Evolutionary conservation across 192 early-diverging fungal species (phyloP).

Genomic region (Dissophora ornata): DNA sequence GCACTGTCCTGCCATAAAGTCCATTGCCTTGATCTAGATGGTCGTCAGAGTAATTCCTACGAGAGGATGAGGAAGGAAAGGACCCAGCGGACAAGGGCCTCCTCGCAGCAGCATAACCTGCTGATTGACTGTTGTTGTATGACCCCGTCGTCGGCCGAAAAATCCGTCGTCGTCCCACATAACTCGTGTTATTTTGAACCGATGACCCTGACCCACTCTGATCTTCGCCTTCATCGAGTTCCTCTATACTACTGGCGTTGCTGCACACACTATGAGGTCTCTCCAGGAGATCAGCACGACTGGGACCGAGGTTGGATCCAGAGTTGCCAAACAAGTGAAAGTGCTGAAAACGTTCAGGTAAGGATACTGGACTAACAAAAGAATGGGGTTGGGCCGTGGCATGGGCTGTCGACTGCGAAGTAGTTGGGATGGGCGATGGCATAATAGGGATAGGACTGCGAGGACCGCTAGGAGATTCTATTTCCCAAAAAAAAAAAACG

Average conservation of each 20-base stretch:
- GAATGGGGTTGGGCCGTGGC: slow-evolving; percentile 32
- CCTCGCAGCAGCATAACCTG: slow-evolving; percentile 1
- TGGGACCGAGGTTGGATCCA: slow-evolving; percentile 5
- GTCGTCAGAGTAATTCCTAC: slow-evolving; percentile 29
- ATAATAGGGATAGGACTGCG: slow-evolving; percentile 47
- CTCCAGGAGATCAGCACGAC: slow-evolving; percentile 20
- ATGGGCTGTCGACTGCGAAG: slow-evolving; percentile 36
- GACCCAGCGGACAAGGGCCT: slow-evolving; percentile 23
- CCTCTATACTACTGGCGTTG: slow-evolving; percentile 46
- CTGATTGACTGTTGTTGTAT: slow-evolving; percentile 14
- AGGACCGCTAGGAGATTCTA: slow-evolving; percentile 29
- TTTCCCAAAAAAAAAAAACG: neutral
- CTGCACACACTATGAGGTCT: slow-evolving; percentile 45
- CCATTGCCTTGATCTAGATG: slow-evolving; percentile 23
- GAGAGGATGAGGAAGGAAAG: slow-evolving; percentile 2
- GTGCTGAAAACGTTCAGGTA: slow-evolving; percentile 51
- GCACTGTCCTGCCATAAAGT: slow-evolving; percentile 3
- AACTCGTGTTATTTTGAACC: slow-evolving; percentile 17
- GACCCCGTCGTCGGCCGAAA: slow-evolving; percentile 7
- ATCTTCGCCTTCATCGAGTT: slow-evolving; percentile 37
- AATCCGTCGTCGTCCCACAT: slow-evolving; percentile 13
- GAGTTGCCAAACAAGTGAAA: slow-evolving; percentile 28
- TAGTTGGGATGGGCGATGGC: slow-evolving; percentile 42
- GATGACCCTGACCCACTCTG: slow-evolving; percentile 31
- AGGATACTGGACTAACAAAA: slow-evolving; percentile 24